Evolutionary conservation across 805 yeast species (phyloP).

Genomic region (Wickerhamiella nectarea): DNA sequence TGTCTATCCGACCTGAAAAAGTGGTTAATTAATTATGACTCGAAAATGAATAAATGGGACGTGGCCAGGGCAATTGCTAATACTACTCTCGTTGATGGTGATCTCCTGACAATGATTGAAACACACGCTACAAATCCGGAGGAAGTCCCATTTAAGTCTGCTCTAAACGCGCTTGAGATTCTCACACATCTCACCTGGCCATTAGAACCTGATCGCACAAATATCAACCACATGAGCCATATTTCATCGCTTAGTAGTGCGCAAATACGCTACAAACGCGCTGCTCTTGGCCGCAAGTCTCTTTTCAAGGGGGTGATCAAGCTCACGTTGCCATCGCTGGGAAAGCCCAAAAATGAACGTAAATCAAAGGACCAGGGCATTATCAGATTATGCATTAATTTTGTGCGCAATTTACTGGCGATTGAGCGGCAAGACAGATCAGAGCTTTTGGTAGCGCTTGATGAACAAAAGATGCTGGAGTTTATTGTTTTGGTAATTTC

Average conservation of each 20-base stretch:
- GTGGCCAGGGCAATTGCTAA: slow-evolving; percentile 84
- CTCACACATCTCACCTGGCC: slow-evolving; percentile 85
- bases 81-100: slow-evolving; percentile 57
- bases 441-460: slow-evolving; percentile 42
- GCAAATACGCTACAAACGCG: slow-evolving; percentile 60
- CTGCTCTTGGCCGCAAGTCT: slow-evolving; percentile 40
- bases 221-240: slow-evolving; percentile 19
- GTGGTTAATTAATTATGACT: slow-evolving; percentile 81
- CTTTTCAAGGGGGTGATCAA: slow-evolving; percentile 58
- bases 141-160: slow-evolving; percentile 40
- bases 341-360: slow-evolving; percentile 46
- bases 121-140: slow-evolving; percentile 56
- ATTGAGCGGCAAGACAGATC: slow-evolving; percentile 67
- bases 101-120: slow-evolving; percentile 46
- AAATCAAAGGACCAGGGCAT: slow-evolving; percentile 59
- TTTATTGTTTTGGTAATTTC: slow-evolving; percentile 35
- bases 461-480: slow-evolving; percentile 58
- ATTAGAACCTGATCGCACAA: slow-evolving; percentile 36
- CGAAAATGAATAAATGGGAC: slow-evolving; percentile 50
- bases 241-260: slow-evolving; percentile 43
- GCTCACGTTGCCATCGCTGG: slow-evolving; percentile 30
- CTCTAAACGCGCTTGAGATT: slow-evolving; percentile 61
- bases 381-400: slow-evolving; percentile 53
- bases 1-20: slow-evolving; percentile 77
- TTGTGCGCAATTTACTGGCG: slow-evolving; percentile 63